Percentiles rank a stretch among this genome's conserved stretches.
phyloP scores from a whole-genome alignment of 164 flowering plant genomes.

The Chimonanthus salicifolius region DNA sequence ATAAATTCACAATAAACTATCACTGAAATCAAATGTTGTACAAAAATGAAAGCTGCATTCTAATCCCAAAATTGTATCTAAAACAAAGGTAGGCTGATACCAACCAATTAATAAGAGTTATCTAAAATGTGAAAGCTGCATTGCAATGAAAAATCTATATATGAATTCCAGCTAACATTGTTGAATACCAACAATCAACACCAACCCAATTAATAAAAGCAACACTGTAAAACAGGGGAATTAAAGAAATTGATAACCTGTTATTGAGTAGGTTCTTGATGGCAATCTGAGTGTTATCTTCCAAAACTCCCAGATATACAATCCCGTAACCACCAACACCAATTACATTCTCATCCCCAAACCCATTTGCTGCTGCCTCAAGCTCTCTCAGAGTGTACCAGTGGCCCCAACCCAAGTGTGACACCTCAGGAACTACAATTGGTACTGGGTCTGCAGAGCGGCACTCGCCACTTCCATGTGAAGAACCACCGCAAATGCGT shows the following conservation, averaged over 20 bases:
- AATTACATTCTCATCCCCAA: constrained; percentile 60
- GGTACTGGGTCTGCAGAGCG: constrained; percentile 34
- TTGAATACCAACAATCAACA: neutral
- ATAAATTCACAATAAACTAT: no score
- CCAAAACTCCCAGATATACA: constrained; percentile 53
- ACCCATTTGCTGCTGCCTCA: constrained; percentile 51
- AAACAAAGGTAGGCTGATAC: no score
- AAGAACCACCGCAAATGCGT: constrained; percentile 39
- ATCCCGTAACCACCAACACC: constrained; percentile 78
- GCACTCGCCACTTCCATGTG: constrained; percentile 35
- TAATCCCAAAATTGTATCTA: no score
- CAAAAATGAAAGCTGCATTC: no score
- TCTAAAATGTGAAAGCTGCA: no score
- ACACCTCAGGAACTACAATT: constrained; percentile 46
- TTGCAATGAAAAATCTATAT: no score
- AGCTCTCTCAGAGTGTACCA: constrained; percentile 76
- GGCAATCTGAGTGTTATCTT: constrained; percentile 45
- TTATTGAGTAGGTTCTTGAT: constrained; percentile 70
- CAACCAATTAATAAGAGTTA: no score
- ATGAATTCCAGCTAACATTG: no score
- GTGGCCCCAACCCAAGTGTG: constrained; percentile 79
- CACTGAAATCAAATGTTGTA: no score
- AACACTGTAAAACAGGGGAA: neutral
- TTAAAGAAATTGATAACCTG: constrained; percentile 26
- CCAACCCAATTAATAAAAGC: neutral